Evolutionary conservation across 176 grass and related monocot genomes (phyloP), one percentile per base, ranked within the genome.

Genomic region (Pontederia paniculata): DNA sequence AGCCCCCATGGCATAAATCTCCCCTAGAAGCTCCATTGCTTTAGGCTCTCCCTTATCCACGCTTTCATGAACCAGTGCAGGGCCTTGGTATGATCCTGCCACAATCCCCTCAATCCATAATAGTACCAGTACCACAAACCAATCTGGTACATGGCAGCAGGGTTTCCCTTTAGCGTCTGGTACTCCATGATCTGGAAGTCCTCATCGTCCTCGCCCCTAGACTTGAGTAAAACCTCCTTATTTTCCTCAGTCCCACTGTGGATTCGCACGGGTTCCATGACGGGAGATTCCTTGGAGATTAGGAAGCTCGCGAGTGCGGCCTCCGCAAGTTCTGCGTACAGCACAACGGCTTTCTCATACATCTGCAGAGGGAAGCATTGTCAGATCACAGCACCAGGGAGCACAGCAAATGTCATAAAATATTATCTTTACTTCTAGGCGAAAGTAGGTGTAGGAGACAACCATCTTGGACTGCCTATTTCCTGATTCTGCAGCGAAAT

Each of bases 111-210:
- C 68, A 99, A 69, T 12, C 94, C 94, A 66, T 99, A 93, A 63
- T 99, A n/a, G n/a, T n/a, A n/a, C n/a, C n/a, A 99, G 77, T 99
- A 99, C 50, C 88, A 70, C 70, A 99, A 66, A 15, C 94, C 94
- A 54, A 99, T 83, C 62, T 80, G 90, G 62, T 79, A 80, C 94
- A 99, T 99, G 23, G 76, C 78, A 9, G 25, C 46, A 54, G 83
- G 72, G 77, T 83, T 99, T 25, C 94, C 94, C 48, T 88, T 73
- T 48, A 80, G 80, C 21, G 94, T 87, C 77, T 99, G 94, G 50
- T 99, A 99, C 50, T 99, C 94, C 16, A 70, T 77, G 54, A 99
- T 99, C 66, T 99, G 94, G 65, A 99, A 99, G 69, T 80, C 87
- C 75, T 99, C 94, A 70, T 93, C 83, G n/a, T 88, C 87, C 69